phyloP scores from a whole-genome alignment of 2,329 filamentous ascomycete genomes.

The Chrysoporthe puriensis region DNA sequence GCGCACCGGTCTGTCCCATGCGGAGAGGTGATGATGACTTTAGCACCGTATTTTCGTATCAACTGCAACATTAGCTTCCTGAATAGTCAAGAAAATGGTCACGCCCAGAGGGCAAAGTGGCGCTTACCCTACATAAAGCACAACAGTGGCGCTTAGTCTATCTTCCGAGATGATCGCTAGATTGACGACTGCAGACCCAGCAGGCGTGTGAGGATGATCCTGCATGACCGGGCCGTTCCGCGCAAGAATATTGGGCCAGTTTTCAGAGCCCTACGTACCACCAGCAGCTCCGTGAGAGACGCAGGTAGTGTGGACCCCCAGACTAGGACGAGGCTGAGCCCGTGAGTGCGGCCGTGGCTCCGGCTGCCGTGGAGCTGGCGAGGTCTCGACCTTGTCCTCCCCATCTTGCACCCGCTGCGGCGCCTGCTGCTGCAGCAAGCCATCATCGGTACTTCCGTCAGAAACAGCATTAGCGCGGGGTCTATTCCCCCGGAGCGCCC shows the following conservation, averaged over 20 bases:
- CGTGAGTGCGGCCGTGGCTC: background rate
- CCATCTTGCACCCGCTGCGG: background rate
- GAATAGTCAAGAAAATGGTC: background rate
- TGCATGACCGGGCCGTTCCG: too few relatives aligned
- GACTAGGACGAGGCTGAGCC: background rate
- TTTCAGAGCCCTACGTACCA: background rate
- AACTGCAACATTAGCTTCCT: background rate
- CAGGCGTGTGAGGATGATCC: background rate
- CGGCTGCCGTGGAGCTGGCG: background rate
- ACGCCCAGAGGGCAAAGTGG: background rate
- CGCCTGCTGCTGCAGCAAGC: background rate
- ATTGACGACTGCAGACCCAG: background rate
- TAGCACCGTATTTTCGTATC: background rate
- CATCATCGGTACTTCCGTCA: background rate
- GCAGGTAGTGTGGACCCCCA: background rate
- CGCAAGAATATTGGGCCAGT: background rate
- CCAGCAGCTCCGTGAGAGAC: background rate
- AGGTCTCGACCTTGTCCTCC: background rate
- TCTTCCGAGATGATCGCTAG: background rate
- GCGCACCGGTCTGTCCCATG: background rate
- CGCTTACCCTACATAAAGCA: background rate
- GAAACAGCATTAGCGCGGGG: background rate
- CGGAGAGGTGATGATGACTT: background rate
- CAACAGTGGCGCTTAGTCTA: background rate
- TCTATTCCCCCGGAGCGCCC: background rate